Percentiles rank a stretch among this genome's conserved stretches.
Conservation (phyloP, 2,329 filamentous ascomycete genomes). For the Alternaria viburni region DNA sequence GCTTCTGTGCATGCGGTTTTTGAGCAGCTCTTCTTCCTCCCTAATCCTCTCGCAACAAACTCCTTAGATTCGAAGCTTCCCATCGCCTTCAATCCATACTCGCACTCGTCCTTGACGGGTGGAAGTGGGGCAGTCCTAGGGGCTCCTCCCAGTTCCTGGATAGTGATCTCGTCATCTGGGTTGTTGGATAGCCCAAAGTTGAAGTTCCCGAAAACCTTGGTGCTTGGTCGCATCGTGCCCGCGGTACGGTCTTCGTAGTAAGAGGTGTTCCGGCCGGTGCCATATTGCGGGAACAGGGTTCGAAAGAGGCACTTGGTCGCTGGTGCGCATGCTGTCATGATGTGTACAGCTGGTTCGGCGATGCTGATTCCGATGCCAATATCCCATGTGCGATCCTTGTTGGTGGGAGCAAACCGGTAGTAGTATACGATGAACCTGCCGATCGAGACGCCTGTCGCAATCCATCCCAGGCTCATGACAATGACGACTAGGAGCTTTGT, state of each 20-base stretch:
- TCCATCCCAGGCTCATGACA: constrained; percentile 45
- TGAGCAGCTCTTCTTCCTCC: constrained; percentile 10
- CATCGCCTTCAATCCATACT: constrained; percentile 2
- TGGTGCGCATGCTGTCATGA: constrained; percentile 61
- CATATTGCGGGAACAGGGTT: constrained; percentile 41
- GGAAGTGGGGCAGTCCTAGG: constrained; percentile 4
- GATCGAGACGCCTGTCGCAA: constrained; percentile 44
- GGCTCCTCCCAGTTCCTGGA: constrained; percentile 14
- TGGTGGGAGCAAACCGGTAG: constrained; percentile 45
- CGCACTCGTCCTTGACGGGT: constrained; percentile 5
- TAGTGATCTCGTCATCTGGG: constrained; percentile 6
- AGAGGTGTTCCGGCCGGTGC: constrained; percentile 18
- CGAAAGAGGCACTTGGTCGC: constrained; percentile 58
- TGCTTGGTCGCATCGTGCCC: constrained; percentile 4
- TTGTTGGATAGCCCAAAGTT: constrained; percentile 15
- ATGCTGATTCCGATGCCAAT: constrained; percentile 48
- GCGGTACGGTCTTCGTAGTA: constrained; percentile 19
- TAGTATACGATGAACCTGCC: constrained; percentile 51
- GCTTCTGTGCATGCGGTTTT: constrained; percentile 14
- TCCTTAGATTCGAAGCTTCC: constrained; percentile 13
- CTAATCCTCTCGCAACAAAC: constrained; percentile 1
- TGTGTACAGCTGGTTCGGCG: constrained; percentile 54
- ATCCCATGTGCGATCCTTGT: constrained; percentile 41
- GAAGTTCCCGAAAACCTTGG: constrained; percentile 14
- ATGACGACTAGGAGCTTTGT: constrained; percentile 43